These are phyloP conservation scores for Ochetophila trinervis DNA, from an alignment of 306 rosid species.

Conservation along the genomic window DNA sequence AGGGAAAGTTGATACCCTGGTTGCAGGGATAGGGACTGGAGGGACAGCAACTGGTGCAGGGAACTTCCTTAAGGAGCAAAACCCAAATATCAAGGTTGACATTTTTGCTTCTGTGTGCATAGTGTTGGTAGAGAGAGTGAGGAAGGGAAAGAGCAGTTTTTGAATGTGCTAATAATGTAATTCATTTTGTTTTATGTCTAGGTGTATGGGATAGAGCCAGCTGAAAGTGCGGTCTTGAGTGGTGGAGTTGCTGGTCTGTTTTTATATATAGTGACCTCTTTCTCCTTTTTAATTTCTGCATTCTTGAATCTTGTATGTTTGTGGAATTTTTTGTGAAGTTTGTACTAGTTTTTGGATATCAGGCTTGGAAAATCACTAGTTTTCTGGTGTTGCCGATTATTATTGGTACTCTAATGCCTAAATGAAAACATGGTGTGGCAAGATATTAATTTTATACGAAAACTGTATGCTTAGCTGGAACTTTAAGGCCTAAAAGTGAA, in stretches of 20 bases:
- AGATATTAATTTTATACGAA: no score
- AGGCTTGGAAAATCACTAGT: no score
- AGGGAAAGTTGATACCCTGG: slow-evolving; percentile 63
- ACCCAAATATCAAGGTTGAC: slow-evolving; percentile 67
- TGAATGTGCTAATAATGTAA: slow-evolving; percentile 9
- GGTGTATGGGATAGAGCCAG: slow-evolving; percentile 82
- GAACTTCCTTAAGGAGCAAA: slow-evolving; percentile 69
- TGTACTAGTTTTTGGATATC: no score
- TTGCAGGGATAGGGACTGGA: slow-evolving; percentile 81
- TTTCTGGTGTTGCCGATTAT: no score
- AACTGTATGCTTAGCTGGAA: no score
- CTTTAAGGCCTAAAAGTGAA: no score
- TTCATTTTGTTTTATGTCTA: slow-evolving; percentile 15
- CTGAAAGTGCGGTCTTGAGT: slow-evolving; percentile 69
- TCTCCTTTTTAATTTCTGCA: background rate
- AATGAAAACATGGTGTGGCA: no score
- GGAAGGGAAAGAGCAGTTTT: background rate
- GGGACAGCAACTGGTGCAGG: slow-evolving; percentile 74
- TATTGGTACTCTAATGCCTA: no score
- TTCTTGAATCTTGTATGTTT: background rate
- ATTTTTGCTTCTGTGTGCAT: slow-evolving; percentile 5
- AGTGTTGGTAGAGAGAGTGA: background rate
- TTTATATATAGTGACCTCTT: background rate
- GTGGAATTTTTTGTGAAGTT: background rate
- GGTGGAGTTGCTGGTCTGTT: slow-evolving; percentile 75